phyloP scores from a whole-genome alignment of 208 protist genomes.

The Trypanosoma melophagium region DNA sequence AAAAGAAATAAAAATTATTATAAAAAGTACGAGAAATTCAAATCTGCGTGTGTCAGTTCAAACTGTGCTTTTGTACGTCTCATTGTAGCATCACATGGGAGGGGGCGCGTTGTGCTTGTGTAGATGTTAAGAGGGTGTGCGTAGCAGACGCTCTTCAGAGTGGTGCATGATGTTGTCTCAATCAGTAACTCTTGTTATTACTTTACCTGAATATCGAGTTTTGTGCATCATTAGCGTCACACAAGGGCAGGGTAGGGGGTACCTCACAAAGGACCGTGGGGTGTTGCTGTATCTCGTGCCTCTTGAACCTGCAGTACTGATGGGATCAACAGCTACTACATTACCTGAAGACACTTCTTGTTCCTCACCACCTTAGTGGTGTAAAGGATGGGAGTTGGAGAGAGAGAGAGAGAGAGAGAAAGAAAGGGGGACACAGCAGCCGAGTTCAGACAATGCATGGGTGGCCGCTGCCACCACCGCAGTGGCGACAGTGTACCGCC shows the following conservation, averaged over 20 bases:
- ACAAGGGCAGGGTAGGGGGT: too few relatives aligned
- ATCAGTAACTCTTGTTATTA: constrained; percentile 24
- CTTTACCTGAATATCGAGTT: constrained; percentile 34
- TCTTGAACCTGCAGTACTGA: constrained; percentile 25
- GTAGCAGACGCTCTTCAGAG: constrained; percentile 14
- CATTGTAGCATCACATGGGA: constrained; percentile 14
- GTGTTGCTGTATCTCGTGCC: constrained; percentile 12
- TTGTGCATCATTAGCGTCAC: constrained; percentile 23
- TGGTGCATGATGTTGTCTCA: constrained; percentile 41
- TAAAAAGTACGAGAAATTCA: neutral
- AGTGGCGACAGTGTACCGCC: too few relatives aligned
- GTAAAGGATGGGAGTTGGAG: neutral
- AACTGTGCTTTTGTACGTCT: constrained; percentile 27
- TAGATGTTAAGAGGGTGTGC: too few relatives aligned
- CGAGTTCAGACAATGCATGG: constrained; percentile 9
- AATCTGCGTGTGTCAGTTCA: constrained; percentile 24
- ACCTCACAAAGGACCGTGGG: neutral
- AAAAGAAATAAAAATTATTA: constrained; percentile 14
- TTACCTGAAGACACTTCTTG: constrained; percentile 20
- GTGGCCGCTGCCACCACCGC: too few relatives aligned
- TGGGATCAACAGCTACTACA: constrained; percentile 5
- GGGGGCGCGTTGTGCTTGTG: too few relatives aligned
- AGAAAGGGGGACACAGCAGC: neutral
- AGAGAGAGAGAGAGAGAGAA: neutral
- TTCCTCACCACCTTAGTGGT: too few relatives aligned